These are phyloP conservation scores for Aspergillus sp. DNA, from an alignment of 2,329 filamentous ascomycete genomes.

Conservation along the genomic window DNA sequence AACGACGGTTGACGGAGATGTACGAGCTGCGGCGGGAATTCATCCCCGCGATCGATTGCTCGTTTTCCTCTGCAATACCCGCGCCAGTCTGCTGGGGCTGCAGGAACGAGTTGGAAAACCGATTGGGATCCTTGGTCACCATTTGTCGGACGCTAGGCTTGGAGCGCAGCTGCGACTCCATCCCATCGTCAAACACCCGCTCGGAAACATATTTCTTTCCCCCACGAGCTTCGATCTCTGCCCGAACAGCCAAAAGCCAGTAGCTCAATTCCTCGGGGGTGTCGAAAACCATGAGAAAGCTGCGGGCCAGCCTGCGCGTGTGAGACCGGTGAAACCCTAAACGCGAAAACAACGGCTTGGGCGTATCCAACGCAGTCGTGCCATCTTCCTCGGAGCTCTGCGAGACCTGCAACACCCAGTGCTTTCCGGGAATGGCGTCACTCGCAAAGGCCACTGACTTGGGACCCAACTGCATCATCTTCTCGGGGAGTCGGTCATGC, in stretches of 20 bases:
- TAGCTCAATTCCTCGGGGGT: constrained; percentile 40
- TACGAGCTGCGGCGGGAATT: constrained; percentile 25
- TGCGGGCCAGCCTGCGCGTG: constrained; percentile 30
- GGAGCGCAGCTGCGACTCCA: constrained; percentile 19
- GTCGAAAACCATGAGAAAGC: constrained; percentile 41
- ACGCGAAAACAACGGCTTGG: constrained; percentile 34
- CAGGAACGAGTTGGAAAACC: constrained; percentile 25
- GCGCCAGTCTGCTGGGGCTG: constrained; percentile 20
- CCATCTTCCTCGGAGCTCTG: constrained; percentile 30
- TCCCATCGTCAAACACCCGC: constrained; percentile 25
- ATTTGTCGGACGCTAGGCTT: constrained; percentile 26
- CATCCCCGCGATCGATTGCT: constrained; percentile 16
- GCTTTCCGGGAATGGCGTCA: constrained; percentile 46
- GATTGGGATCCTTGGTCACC: constrained; percentile 31
- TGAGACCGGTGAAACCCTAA: constrained; percentile 34
- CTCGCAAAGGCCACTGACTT: constrained; percentile 46
- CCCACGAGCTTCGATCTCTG: constrained; percentile 42
- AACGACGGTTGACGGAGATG: constrained; percentile 25
- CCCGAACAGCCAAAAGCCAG: constrained; percentile 42
- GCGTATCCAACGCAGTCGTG: constrained; percentile 18
- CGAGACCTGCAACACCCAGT: constrained; percentile 45
- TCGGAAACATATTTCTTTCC: constrained; percentile 41
- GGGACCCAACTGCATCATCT: constrained; percentile 41
- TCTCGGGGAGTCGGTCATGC: constrained; percentile 43
- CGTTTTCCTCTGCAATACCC: too few species aligned